Evolutionary conservation across 2,329 filamentous ascomycete species (phyloP).

Genomic region (Arthroderma sp.): DNA sequence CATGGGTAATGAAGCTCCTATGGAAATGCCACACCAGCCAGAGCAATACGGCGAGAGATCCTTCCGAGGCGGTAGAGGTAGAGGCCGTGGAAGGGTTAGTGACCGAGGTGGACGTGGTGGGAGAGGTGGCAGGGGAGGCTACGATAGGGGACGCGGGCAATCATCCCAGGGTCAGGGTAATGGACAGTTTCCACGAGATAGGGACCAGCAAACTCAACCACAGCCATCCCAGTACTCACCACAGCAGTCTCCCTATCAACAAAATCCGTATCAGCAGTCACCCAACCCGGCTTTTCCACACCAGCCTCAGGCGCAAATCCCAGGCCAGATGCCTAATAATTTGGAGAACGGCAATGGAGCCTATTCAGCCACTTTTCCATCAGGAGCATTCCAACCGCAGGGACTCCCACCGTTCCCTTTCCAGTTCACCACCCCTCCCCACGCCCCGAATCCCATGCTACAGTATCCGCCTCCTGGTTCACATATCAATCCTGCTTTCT

Average conservation of each 20-base stretch:
- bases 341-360: background rate
- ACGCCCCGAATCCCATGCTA: constrained; percentile 32
- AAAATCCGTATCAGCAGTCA: constrained; percentile 7
- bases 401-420: constrained; percentile 14
- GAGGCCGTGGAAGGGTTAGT: constrained; percentile 27
- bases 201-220: constrained; percentile 22
- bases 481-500: constrained; percentile 48
- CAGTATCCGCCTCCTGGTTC: constrained; percentile 32
- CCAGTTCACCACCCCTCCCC: constrained; percentile 23
- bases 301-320: background rate
- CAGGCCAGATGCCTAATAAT: constrained; percentile 17
- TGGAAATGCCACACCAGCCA: constrained; percentile 19
- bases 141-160: background rate
- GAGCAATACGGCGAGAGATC: constrained; percentile 22
- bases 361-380: constrained; percentile 16
- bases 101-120: constrained; percentile 20
- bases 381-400: constrained; percentile 19
- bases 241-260: constrained; percentile 16
- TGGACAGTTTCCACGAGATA: background rate
- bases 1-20: constrained; percentile 32
- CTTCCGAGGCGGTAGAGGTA: constrained; percentile 38
- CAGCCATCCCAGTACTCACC: constrained; percentile 16
- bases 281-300: constrained; percentile 13
- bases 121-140: constrained; percentile 7
- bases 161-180: constrained; percentile 10